Evolutionary conservation across 2,329 filamentous ascomycete genomes (phyloP).

Genomic region (Nectriaceae sp.): DNA sequence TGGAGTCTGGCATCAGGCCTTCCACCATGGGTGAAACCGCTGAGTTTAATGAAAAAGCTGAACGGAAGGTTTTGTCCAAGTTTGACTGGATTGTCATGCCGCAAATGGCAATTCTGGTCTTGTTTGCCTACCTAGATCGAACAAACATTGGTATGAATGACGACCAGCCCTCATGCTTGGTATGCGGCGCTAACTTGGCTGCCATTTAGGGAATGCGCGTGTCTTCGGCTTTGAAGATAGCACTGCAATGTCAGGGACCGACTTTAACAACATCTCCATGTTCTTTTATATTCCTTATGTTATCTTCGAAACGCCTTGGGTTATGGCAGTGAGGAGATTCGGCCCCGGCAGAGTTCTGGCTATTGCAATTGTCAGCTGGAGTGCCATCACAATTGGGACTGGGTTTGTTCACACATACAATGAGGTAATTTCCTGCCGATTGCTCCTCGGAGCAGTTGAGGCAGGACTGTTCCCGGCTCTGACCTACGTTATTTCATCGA

Average conservation of each 20-base stretch:
- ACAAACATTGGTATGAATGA: slow-evolving; percentile 27
- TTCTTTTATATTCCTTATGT: slow-evolving; percentile 36
- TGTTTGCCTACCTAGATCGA: slow-evolving; percentile 29
- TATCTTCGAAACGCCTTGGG: slow-evolving; percentile 33
- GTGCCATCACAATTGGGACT: background rate
- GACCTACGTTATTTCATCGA: background rate
- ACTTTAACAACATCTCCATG: slow-evolving; percentile 35
- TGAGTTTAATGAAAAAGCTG: background rate
- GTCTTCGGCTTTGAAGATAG: slow-evolving; percentile 35
- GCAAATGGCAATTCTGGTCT: slow-evolving; percentile 25
- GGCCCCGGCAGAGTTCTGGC: background rate
- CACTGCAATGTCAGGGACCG: slow-evolving; percentile 28
- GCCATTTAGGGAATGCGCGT: slow-evolving; percentile 32
- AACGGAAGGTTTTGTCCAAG: slow-evolving; percentile 22
- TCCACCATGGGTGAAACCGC: slow-evolving; percentile 1
- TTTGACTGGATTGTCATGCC: slow-evolving; percentile 32
- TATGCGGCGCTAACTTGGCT: background rate
- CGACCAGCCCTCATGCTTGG: too few species aligned
- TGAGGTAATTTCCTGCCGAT: background rate
- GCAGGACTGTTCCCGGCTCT: background rate
- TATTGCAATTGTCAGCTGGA: background rate
- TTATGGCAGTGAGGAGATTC: slow-evolving; percentile 35
- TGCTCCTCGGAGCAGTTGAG: background rate
- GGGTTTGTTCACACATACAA: background rate
- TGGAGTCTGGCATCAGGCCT: background rate